phyloP scores from a whole-genome alignment of 139 green algal genomes.

The Auxenochlorella pyrenoidosa region DNA sequence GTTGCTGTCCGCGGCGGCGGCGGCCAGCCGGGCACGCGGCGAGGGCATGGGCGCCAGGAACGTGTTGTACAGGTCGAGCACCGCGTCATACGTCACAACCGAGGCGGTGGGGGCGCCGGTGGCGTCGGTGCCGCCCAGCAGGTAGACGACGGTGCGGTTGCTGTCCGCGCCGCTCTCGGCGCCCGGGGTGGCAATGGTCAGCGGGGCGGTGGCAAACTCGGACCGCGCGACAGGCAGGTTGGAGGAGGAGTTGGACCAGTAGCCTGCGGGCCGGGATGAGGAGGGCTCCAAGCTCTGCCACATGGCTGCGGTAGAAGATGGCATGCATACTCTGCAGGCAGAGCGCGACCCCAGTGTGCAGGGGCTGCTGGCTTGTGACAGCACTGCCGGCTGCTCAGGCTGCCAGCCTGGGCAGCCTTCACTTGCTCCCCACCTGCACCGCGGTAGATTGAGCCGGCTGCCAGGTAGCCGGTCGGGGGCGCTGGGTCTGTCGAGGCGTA shows the following conservation, averaged over 20 bases:
- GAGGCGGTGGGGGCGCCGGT: background rate
- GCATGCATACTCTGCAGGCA: background rate
- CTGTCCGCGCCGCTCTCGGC: background rate
- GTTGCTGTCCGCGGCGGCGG: background rate
- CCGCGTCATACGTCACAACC: background rate
- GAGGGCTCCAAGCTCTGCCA: background rate
- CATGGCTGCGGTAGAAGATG: too few relatives aligned
- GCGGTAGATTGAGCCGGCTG: background rate
- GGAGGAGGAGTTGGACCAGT: conserved; percentile 2
- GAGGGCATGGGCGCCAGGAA: background rate
- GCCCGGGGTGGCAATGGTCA: background rate
- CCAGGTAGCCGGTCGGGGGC: background rate
- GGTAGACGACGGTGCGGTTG: background rate
- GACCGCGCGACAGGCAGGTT: background rate
- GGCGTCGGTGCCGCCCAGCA: background rate
- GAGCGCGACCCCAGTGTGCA: background rate
- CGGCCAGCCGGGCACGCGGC: background rate
- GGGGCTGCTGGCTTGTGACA: background rate
- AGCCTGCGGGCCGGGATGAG: background rate
- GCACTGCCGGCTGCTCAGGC: too few relatives aligned
- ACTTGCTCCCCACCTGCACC: background rate
- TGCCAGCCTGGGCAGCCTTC: too few relatives aligned
- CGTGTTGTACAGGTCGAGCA: conserved; percentile 4
- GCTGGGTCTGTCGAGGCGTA: background rate
- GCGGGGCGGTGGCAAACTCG: background rate